Evolutionary conservation across 495 filamentous ascomycete species (phyloP).

Genomic region (Hypoxylon fuscum): DNA sequence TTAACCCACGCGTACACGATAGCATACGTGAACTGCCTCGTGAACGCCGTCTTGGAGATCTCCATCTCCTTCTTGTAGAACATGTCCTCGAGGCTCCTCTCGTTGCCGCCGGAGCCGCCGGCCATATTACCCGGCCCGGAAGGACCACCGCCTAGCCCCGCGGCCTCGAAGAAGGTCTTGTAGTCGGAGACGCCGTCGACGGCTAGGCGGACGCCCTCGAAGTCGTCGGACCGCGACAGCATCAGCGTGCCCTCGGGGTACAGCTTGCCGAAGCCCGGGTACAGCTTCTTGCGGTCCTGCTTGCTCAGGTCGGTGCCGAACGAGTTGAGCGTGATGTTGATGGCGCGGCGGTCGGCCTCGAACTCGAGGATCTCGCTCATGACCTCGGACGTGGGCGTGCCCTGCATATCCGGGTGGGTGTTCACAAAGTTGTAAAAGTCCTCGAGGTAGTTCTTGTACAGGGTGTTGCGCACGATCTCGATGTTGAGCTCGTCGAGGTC

Average conservation of each 20-base stretch:
- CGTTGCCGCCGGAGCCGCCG: conserved; percentile 76
- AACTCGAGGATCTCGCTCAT: conserved; percentile 97
- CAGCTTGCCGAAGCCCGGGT: conserved; percentile 87
- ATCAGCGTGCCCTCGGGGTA: conserved; percentile 95
- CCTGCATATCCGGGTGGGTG: conserved; percentile 80
- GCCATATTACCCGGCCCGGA: conserved; percentile 83
- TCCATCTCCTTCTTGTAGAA: conserved; percentile 99
- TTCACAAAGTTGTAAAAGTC: conserved; percentile 95
- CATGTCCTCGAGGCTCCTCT: conserved; percentile 93
- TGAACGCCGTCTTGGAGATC: conserved; percentile 92
- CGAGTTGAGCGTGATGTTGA: conserved; percentile 99
- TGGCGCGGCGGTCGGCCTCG: conserved; percentile 93
- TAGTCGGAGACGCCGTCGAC: conserved; percentile 93
- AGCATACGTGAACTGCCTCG: conserved; percentile 92
- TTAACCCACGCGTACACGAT: conserved; percentile 99
- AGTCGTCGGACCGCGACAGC: conserved; percentile 93
- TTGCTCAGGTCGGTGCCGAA: conserved; percentile 98
- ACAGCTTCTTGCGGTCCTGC: conserved; percentile 92
- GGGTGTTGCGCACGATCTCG: conserved; percentile 97
- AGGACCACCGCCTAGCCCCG: conserved; percentile 79
- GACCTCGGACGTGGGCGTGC: conserved; percentile 89
- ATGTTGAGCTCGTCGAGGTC: conserved; percentile 99
- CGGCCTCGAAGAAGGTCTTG: conserved; percentile 92
- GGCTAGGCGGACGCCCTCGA: conserved; percentile 90
- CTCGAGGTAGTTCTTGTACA: conserved; percentile 99